Conservation (phyloP, 2,329 filamentous ascomycete species). For the Paecilomyces sp. region DNA sequence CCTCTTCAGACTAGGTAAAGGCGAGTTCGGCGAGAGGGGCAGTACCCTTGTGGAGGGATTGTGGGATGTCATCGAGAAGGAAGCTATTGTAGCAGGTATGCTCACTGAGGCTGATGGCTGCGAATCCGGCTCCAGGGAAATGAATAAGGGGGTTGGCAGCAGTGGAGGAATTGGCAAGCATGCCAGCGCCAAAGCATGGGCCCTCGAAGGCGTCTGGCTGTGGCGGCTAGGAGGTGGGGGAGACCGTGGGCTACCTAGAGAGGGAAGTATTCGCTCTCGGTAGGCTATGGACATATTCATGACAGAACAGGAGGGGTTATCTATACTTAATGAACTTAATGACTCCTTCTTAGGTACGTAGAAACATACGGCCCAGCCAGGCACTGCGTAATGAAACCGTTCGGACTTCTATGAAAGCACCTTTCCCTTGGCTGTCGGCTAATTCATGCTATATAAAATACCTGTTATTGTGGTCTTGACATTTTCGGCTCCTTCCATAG, state of each 20-base stretch:
- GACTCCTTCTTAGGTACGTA: background rate
- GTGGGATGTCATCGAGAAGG: conserved; percentile 74
- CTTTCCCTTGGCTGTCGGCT: too few species aligned
- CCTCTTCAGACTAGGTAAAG: conserved; percentile 72
- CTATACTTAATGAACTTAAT: background rate
- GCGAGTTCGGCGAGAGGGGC: conserved; percentile 58
- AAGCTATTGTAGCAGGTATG: conserved; percentile 68
- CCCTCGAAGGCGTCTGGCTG: conserved; percentile 83
- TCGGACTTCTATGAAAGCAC: too few species aligned
- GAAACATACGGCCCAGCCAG: too few species aligned
- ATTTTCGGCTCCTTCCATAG: too few species aligned
- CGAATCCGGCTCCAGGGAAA: conserved; percentile 34
- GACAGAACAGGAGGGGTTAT: background rate
- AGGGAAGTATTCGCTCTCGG: conserved; percentile 20
- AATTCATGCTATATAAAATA: too few species aligned
- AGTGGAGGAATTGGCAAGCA: conserved; percentile 47
- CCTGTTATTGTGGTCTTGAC: too few species aligned
- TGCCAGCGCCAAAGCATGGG: conserved; percentile 73
- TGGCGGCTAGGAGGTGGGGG: conserved; percentile 64
- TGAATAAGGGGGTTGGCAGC: conserved; percentile 25
- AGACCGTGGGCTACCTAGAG: conserved; percentile 33
- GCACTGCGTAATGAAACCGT: too few species aligned
- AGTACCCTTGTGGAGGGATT: conserved; percentile 65
- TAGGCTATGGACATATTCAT: conserved; percentile 7
- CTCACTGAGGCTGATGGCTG: conserved; percentile 64